These are phyloP conservation scores for Termitomyces sp. DNA, from an alignment of 768 basidiomycete species.

Conservation along the genomic window DNA sequence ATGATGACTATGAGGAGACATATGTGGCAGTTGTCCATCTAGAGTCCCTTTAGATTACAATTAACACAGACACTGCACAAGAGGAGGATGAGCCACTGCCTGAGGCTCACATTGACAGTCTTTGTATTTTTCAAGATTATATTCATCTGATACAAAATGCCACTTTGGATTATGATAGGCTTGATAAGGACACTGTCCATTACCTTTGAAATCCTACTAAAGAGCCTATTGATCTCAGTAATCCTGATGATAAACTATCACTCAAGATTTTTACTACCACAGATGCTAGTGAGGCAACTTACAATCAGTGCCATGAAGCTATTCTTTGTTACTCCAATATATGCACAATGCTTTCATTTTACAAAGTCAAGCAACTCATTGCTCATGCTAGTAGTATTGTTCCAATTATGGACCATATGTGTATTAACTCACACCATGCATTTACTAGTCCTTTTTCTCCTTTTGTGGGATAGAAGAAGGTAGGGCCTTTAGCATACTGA, in stretches of 20 bases:
- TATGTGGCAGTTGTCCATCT: too few relatives aligned
- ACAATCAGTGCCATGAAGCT: background rate
- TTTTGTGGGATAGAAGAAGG: too few relatives aligned
- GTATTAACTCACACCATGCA: too few relatives aligned
- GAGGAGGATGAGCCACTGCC: background rate
- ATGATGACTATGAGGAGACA: too few relatives aligned
- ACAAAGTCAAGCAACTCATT: conserved; percentile 9
- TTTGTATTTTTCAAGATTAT: conserved; percentile 10
- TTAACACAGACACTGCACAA: background rate
- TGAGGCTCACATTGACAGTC: background rate
- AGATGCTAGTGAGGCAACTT: background rate
- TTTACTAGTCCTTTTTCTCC: too few relatives aligned
- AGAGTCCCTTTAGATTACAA: too few relatives aligned
- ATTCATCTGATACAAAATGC: conserved; percentile 11
- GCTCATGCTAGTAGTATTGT: conserved; percentile 13
- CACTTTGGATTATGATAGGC: conserved; percentile 12
- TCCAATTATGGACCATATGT: conserved; percentile 1
- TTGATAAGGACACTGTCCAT: conserved; percentile 1
- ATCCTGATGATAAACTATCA: background rate
- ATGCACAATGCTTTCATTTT: conserved; percentile 4
- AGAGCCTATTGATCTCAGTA: background rate
- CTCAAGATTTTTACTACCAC: background rate
- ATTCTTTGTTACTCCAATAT: background rate
- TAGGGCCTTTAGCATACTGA: too few relatives aligned
- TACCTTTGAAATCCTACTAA: background rate